Conservation (phyloP, 2,329 filamentous ascomycete genomes). For the Penicillium italicum region DNA sequence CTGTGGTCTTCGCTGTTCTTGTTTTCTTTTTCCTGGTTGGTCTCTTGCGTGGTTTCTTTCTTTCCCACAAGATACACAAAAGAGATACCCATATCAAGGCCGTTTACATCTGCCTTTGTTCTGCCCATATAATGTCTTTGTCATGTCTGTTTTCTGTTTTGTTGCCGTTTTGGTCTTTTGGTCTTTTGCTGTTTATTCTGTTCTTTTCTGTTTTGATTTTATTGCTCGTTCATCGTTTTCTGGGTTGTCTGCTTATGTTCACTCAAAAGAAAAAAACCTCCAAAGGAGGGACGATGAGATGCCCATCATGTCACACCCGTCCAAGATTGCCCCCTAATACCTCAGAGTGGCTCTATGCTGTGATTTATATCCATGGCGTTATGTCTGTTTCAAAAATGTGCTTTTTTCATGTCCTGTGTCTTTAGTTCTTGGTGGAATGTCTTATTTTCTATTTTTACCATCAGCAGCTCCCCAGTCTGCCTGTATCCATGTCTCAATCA, state of each 20-base stretch:
- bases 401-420: background rate
- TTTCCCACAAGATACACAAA: conserved; percentile 5
- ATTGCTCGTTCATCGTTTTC: background rate
- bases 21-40: background rate
- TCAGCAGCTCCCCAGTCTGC: background rate
- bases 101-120: background rate
- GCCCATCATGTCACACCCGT: background rate
- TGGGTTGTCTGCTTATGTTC: background rate
- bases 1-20: background rate
- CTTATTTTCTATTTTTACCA: background rate
- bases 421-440: background rate
- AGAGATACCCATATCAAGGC: conserved; percentile 11
- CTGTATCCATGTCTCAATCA: background rate
- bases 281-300: background rate
- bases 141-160: background rate
- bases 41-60: conserved; percentile 5
- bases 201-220: background rate
- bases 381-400: background rate
- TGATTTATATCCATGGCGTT: background rate
- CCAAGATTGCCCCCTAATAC: background rate
- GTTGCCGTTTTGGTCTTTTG: background rate
- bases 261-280: background rate
- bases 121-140: background rate
- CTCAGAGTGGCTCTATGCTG: background rate
- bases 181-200: too few species aligned